A percentile compares a stretch with the other conserved stretches of the same genome.
Conservation (phyloP, 2,329 filamentous ascomycete genomes). For the Penicillium vulpinum region DNA sequence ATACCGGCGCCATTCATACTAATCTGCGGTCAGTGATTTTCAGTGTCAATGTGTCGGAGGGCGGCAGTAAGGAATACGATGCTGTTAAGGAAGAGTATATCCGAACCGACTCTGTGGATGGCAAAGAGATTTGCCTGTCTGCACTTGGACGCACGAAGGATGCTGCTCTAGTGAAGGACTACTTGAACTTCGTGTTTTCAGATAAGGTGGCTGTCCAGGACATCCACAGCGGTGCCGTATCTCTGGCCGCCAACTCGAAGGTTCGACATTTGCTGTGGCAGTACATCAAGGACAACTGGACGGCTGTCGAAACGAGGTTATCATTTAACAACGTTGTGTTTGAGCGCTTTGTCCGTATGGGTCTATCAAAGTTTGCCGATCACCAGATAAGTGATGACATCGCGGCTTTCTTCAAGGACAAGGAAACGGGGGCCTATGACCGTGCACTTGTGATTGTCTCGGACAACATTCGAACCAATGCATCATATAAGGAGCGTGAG, state of each 20-base stretch:
- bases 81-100: conserved; percentile 83
- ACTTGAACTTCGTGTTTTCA: conserved; percentile 75
- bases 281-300: conserved; percentile 83
- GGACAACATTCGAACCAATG: conserved; percentile 81
- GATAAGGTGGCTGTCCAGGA: conserved; percentile 83
- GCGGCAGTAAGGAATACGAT: conserved; percentile 67
- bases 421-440: conserved; percentile 83
- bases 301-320: conserved; percentile 68
- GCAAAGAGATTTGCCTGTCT: conserved; percentile 79
- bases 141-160: conserved; percentile 75
- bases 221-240: conserved; percentile 76
- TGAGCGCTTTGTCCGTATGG: conserved; percentile 81
- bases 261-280: conserved; percentile 78
- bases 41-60: conserved; percentile 72
- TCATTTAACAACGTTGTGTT: conserved; percentile 80
- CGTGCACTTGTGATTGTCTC: conserved; percentile 80
- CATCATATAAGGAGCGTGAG: conserved; percentile 79
- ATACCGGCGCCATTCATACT: conserved; percentile 72
- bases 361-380: conserved; percentile 76
- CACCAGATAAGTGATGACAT: conserved; percentile 72
- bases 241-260: conserved; percentile 70
- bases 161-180: conserved; percentile 64
- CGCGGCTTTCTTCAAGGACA: conserved; percentile 76
- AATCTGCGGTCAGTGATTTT: conserved; percentile 80
- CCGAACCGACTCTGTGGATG: conserved; percentile 80